These are phyloP conservation scores for Parastagonospora nodorum DNA, from an alignment of 2,329 filamentous ascomycete species.

Conservation along the genomic window DNA sequence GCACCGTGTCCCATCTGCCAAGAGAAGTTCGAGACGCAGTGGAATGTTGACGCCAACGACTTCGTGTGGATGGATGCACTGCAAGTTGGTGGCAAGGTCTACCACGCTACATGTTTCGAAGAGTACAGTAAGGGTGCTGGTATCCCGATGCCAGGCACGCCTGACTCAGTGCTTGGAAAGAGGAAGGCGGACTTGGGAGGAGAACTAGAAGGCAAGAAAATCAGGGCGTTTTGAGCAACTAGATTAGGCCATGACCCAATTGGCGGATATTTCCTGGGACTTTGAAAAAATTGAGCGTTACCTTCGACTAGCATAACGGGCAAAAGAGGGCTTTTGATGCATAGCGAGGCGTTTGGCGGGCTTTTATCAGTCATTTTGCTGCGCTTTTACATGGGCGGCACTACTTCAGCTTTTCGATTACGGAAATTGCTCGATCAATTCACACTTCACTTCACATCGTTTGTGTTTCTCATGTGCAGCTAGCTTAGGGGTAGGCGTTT, in stretches of 20 bases:
- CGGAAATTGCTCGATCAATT: too few relatives aligned
- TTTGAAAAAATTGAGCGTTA: not conserved
- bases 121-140: slow-evolving; percentile 58
- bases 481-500: too few relatives aligned
- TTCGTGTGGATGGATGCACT: slow-evolving; percentile 96
- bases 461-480: too few relatives aligned
- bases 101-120: slow-evolving; percentile 86
- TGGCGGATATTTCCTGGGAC: not conserved
- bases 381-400: too few relatives aligned
- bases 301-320: not conserved
- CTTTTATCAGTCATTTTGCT: not conserved
- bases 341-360: slow-evolving; percentile 17
- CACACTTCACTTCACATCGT: too few relatives aligned
- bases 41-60: slow-evolving; percentile 90
- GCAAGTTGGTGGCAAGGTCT: slow-evolving; percentile 77
- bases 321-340: slow-evolving; percentile 8
- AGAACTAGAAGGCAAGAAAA: slow-evolving; percentile 37
- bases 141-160: slow-evolving; percentile 39
- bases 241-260: not conserved
- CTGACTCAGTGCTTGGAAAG: slow-evolving; percentile 46
- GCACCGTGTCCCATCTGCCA: slow-evolving; percentile 91
- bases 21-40: slow-evolving; percentile 90
- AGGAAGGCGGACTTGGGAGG: slow-evolving; percentile 37
- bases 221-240: slow-evolving; percentile 23
- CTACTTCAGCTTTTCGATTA: too few relatives aligned